Evolutionary conservation across 768 basidiomycete species (phyloP), one percentile per base, ranked within the genome.

Genomic region (Boletus insuetus): DNA sequence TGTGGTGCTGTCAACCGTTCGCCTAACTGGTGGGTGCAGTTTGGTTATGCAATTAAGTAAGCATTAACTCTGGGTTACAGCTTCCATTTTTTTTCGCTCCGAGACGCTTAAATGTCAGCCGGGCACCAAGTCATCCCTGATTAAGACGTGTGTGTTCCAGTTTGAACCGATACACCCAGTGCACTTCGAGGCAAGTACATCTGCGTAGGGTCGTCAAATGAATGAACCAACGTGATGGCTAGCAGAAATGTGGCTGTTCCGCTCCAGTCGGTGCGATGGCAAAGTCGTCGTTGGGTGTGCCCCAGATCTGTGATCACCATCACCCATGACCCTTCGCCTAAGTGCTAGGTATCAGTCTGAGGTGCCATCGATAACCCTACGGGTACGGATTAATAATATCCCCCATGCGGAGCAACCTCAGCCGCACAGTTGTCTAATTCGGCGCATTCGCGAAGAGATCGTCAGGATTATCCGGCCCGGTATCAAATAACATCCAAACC

Each of bases 391-490:
- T 68, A 61, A 66, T 68, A 62, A 61, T 68, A 58, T 59, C 56
- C 57, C 55, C 48, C 58, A 63, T 58, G 53, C 44, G 58, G 61
- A 68, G 49, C 41, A 58, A 11, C 46, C 56, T 54, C 59, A 56
- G 48, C 55, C 53, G 44, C 50, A 42, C 52, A 41, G 31, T 54
- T 66, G 59, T 57, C 66, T 51, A 58, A 62, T 58, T 41, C 50
- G 44, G 51, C 51, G 14, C 52, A 24, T 66, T 67, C 67, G 64
- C 62, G 66, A 67, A 66, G 69, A 55, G 68, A 69, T 69, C 66
- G 69, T 65, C 69, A 69, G 59, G 67, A 54, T 58, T 54, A 58
- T 40, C 59, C 68, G 66, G 68, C 13, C 68, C 68, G 69, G 56
- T 45, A 45, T 51, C 55, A 52, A 55, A 60, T 47, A 43, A 13